Base-by-base conservation (phyloP, 2,329 filamentous ascomycete species). In the Didymellaceae sp. region DNA sequence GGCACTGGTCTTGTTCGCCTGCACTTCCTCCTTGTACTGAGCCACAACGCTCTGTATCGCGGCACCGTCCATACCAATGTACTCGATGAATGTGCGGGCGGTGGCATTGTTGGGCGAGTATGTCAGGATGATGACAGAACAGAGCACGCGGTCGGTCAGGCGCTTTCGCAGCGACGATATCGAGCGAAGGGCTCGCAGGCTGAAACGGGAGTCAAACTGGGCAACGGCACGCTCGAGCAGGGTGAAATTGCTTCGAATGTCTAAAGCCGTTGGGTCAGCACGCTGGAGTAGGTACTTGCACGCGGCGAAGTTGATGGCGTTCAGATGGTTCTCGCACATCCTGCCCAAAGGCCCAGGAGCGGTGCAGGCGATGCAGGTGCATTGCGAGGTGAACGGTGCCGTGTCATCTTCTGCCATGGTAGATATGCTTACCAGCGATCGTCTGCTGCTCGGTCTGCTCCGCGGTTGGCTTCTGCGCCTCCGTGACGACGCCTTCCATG, bases 81-180 rank as follows among this genome's bases (percentile, higher is more conserved):
- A 87, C 59, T 81, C 76, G 55, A 95, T 80, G 39, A 96, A 81
- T 63, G 85, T 82, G 70, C 87, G 85, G 41, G 87, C 87, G 42
- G 85, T 84, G 56, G 81, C 77, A 60, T 84, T 87, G 30, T 87
- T 86, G 46, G 82, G 75, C 46, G 87, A 81, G 74, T 91, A 96
- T 32, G 88, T 91, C 66, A 95, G 87, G 63, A 86, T 85, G 68
- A 96, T 89, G 66, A 88, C 88, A 74, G 90, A 86, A 41, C 87
- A 84, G 61, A 97, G 81, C 62, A 96, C 86, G 63, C 93, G 89
- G 51, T 89, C 84, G 11, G 87, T 90, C 62, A 96, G 82, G 61
- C 90, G 86, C 82, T 97, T 97, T 74, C 94, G 91, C 73, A 97
- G 87, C 46, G 91, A 92, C 31, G 94, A 96, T 78, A 97, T 96